Conservation (phyloP, 2,329 filamentous ascomycete genomes). For the Pseudopyrenochaeta lycopersici region DNA sequence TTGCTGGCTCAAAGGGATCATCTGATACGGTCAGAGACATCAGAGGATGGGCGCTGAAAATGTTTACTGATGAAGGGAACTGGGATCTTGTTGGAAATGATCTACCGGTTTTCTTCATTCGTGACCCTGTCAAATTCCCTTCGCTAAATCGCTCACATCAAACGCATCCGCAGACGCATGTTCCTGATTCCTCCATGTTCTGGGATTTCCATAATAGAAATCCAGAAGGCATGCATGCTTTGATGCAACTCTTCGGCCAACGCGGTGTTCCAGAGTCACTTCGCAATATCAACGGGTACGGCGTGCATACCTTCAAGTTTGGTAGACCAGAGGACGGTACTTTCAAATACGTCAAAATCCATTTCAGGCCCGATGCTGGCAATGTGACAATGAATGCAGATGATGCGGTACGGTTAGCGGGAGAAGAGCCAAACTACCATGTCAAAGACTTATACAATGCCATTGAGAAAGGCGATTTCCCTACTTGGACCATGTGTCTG, state of each 20-base stretch:
- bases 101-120: slow-evolving; percentile 55
- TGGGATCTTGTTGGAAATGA: slow-evolving; percentile 60
- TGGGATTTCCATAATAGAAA: slow-evolving; percentile 56
- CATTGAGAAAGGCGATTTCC: slow-evolving; percentile 57
- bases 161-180: slow-evolving; percentile 45
- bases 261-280: slow-evolving; percentile 60
- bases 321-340: slow-evolving; percentile 51
- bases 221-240: slow-evolving; percentile 59
- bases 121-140: slow-evolving; percentile 56
- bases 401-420: slow-evolving; percentile 47
- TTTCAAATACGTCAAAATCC: slow-evolving; percentile 61
- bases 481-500: slow-evolving; percentile 62
- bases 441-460: slow-evolving; percentile 53
- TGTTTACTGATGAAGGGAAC: slow-evolving; percentile 63
- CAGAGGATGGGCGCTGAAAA: slow-evolving; percentile 61
- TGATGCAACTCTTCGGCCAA: slow-evolving; percentile 63
- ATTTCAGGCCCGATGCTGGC: slow-evolving; percentile 60
- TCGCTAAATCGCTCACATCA: slow-evolving; percentile 50
- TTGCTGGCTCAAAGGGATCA: slow-evolving; percentile 56
- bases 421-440: slow-evolving; percentile 49
- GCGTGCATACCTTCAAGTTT: slow-evolving; percentile 57
- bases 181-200: slow-evolving; percentile 49
- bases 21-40: slow-evolving; percentile 60
- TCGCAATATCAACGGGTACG: slow-evolving; percentile 58
- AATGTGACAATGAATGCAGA: slow-evolving; percentile 54